These are phyloP conservation scores for Exophiala mesophila DNA, from an alignment of 2,329 filamentous ascomycete species.

Conservation along the genomic window DNA sequence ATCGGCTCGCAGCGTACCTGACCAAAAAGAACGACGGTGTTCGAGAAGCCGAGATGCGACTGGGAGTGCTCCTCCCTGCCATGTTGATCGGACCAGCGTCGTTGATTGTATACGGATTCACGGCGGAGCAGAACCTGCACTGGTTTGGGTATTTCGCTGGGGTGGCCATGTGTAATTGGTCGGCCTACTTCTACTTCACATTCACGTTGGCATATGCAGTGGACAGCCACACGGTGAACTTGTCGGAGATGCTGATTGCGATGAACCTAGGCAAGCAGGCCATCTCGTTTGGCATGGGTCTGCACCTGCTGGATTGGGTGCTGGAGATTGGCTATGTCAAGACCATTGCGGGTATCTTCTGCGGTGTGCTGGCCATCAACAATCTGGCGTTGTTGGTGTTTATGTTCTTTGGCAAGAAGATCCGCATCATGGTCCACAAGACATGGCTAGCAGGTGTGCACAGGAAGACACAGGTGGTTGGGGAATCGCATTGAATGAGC, in stretches of 20 bases:
- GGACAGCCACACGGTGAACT: conserved; percentile 54
- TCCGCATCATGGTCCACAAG: conserved; percentile 42
- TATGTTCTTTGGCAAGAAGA: conserved; percentile 49
- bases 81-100: conserved; percentile 32
- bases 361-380: conserved; percentile 46
- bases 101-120: conserved; percentile 32
- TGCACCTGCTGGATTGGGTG: conserved; percentile 50
- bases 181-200: conserved; percentile 52
- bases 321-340: conserved; percentile 45
- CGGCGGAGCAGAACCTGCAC: conserved; percentile 31
- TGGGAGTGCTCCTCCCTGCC: conserved; percentile 32
- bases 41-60: conserved; percentile 40
- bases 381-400: conserved; percentile 48
- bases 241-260: conserved; percentile 59
- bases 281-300: conserved; percentile 50
- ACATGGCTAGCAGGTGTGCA: conserved; percentile 49
- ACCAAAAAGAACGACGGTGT: conserved; percentile 37
- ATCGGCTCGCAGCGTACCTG: conserved; percentile 35
- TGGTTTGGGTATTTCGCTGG: conserved; percentile 46
- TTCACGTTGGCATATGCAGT: conserved; percentile 59
- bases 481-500: conserved; percentile 32
- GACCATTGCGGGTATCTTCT: conserved; percentile 50
- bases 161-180: conserved; percentile 47
- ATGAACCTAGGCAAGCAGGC: conserved; percentile 56
- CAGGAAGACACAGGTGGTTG: conserved; percentile 32